A percentile compares a stretch with the other conserved stretches of the same genome.
These are phyloP conservation scores for Eimeria acervulina DNA, from an alignment of 169 alveolate genomes.

Conservation along the genomic window DNA sequence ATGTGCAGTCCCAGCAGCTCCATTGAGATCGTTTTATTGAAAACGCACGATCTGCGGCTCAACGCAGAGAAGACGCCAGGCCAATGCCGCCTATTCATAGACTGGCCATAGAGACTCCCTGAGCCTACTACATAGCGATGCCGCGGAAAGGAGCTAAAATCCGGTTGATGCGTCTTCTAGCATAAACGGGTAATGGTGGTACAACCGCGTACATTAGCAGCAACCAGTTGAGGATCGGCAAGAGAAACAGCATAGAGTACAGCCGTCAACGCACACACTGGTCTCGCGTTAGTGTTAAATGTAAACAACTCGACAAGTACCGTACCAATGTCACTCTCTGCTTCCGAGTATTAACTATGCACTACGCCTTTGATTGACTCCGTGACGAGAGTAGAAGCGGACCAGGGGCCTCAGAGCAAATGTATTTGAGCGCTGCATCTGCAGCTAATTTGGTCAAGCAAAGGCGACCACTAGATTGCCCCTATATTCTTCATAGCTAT, in stretches of 20 bases:
- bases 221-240: not conserved
- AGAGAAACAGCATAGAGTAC: not conserved
- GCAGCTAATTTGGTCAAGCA: not conserved
- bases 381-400: not conserved
- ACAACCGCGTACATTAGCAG: not conserved
- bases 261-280: conserved; percentile 7
- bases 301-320: not conserved
- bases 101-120: not conserved
- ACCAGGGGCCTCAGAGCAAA: not conserved
- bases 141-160: not conserved
- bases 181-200: not conserved
- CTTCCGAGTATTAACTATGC: not conserved
- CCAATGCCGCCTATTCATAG: not conserved
- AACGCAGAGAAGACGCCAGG: not conserved
- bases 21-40: not conserved
- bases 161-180: not conserved
- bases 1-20: not conserved
- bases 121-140: not conserved
- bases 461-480: not conserved
- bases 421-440: not conserved
- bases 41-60: not conserved
- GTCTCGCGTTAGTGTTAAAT: not conserved
- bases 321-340: not conserved
- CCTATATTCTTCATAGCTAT: not conserved
- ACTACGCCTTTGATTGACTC: not conserved